Evolutionary conservation across 2,329 filamentous ascomycete genomes (phyloP).

Genomic region (Hypoxylon sp.): DNA sequence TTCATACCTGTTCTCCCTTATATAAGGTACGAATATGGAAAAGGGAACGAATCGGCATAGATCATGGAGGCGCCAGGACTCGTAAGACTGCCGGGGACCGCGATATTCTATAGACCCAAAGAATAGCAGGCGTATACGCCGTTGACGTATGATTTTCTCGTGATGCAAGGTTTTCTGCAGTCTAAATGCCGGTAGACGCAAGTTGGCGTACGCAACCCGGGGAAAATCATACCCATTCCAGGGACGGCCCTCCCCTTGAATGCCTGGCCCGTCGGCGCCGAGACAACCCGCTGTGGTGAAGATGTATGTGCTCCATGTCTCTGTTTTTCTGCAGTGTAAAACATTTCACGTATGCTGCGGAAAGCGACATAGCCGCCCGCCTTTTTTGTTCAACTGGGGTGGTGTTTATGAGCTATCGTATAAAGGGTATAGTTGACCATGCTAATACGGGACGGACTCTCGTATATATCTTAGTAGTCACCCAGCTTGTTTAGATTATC

Average conservation of each 20-base stretch:
- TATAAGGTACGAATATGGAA: slow-evolving; percentile 4
- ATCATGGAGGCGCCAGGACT: slow-evolving; percentile 21
- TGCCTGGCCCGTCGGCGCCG: slow-evolving; percentile 32
- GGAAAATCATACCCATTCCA: slow-evolving; percentile 37
- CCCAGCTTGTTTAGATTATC: slow-evolving; percentile 7
- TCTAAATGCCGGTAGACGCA: slow-evolving; percentile 30
- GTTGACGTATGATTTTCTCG: slow-evolving; percentile 29
- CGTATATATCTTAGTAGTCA: slow-evolving; percentile 29
- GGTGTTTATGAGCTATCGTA: slow-evolving; percentile 48
- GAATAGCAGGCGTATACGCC: slow-evolving; percentile 9
- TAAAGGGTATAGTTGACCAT: slow-evolving; percentile 49
- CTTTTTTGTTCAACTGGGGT: slow-evolving; percentile 36
- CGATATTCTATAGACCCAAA: slow-evolving; percentile 10
- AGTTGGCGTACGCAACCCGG: slow-evolving; percentile 29
- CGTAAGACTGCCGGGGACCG: slow-evolving; percentile 20
- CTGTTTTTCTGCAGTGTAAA: slow-evolving; percentile 38
- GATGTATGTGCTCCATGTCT: slow-evolving; percentile 34
- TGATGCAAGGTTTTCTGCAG: slow-evolving; percentile 31
- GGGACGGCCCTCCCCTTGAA: slow-evolving; percentile 21
- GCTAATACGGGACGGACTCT: background rate
- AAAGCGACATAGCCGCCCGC: slow-evolving; percentile 47
- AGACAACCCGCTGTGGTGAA: slow-evolving; percentile 44
- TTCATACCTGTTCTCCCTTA: slow-evolving; percentile 2
- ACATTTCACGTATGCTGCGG: slow-evolving; percentile 42
- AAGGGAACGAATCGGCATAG: slow-evolving; percentile 6